Evolutionary conservation across 306 rosid genomes (phyloP).

Genomic region (Aeschynomene evenia): DNA sequence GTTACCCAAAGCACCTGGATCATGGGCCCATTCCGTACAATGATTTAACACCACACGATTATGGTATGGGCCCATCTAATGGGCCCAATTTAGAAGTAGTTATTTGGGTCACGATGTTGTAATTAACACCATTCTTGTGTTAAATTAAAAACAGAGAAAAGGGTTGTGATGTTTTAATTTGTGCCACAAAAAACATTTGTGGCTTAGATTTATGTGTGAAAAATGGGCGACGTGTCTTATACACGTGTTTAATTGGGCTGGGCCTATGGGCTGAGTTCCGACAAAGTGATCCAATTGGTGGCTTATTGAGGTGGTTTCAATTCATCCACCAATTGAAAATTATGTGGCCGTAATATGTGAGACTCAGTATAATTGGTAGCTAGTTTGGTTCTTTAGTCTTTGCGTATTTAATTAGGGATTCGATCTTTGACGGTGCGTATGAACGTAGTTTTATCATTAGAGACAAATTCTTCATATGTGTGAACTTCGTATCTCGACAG

Average conservation of each 20-base stretch:
- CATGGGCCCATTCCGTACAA: neutral
- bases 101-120: neutral
- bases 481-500: no score
- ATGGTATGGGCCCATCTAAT: neutral
- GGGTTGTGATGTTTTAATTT: neutral
- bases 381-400: no score
- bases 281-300: neutral
- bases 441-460: no score
- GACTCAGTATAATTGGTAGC: no score
- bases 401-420: no score
- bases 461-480: no score
- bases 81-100: neutral
- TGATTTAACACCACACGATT: neutral
- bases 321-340: neutral
- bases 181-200: constrained; percentile 32
- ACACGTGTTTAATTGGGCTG: constrained; percentile 15
- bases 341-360: neutral
- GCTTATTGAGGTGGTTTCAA: neutral
- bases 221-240: neutral
- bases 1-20: neutral
- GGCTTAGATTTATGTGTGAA: neutral
- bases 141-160: neutral
- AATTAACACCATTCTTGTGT: constrained; percentile 4
- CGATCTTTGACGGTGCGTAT: no score
- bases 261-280: constrained; percentile 30